Conservation (phyloP, 108 stramenopile species). For the Poteriospumella lacustris region DNA sequence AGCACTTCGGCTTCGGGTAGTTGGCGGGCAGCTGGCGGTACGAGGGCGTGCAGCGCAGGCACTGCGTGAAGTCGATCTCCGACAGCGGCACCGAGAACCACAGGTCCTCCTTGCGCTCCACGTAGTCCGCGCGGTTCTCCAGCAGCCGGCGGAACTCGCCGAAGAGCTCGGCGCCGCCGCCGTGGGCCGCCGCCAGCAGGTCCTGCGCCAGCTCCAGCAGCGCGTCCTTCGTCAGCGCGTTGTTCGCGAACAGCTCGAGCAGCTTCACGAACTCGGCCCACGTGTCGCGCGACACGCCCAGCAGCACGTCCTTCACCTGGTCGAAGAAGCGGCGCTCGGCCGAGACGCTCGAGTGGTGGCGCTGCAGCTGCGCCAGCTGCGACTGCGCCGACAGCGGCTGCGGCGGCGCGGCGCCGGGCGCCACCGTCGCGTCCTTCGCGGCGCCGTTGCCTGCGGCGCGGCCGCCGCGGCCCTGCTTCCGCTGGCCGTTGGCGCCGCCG, state of each 20-base stretch:
- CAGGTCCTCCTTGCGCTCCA: conserved; percentile 21
- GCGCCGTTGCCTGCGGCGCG: background rate
- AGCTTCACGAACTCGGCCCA: conserved; percentile 93
- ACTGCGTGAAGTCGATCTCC: conserved; percentile 54
- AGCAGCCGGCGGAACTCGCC: conserved; percentile 90
- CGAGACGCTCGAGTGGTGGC: background rate
- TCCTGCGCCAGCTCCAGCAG: conserved; percentile 82
- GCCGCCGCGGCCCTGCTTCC: background rate
- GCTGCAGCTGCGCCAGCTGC: background rate
- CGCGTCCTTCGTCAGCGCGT: conserved; percentile 77
- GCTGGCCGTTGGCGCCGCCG: background rate
- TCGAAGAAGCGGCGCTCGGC: conserved; percentile 23
- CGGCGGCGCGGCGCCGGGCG: background rate
- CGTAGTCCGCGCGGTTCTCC: background rate
- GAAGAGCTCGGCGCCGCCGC: conserved; percentile 69
- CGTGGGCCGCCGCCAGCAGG: conserved; percentile 75
- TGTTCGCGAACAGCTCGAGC: conserved; percentile 84
- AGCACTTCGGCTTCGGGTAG: conserved; percentile 81
- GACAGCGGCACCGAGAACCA: conserved; percentile 51
- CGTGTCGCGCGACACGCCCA: conserved; percentile 53
- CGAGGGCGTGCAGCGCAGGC: conserved; percentile 54
- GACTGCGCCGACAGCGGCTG: background rate
- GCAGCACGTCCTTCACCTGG: background rate
- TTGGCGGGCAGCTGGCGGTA: conserved; percentile 91
- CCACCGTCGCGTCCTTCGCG: too few species aligned